phyloP scores from a whole-genome alignment of 164 flowering plant genomes.

The Stephania japonica region DNA sequence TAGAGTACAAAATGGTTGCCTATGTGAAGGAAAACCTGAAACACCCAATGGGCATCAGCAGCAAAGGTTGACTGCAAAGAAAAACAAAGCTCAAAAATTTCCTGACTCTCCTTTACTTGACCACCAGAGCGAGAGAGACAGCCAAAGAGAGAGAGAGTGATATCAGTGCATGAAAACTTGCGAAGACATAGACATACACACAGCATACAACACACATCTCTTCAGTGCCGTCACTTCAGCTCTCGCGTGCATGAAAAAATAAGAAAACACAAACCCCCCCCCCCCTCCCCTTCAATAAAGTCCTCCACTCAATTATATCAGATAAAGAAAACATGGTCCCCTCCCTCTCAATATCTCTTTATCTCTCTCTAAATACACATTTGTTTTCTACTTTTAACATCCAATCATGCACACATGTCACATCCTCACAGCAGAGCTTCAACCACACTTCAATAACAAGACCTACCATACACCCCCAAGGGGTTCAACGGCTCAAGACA shows the following conservation, averaged over 20 bases:
- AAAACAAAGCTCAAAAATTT: neutral
- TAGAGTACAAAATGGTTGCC: neutral
- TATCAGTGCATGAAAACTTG: neutral
- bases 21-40: neutral
- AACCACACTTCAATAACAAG: too few species aligned
- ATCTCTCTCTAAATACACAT: neutral
- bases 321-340: slow-evolving; percentile 1
- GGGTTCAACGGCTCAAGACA: too few species aligned
- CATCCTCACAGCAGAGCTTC: neutral
- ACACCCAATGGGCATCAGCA: neutral
- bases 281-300: neutral
- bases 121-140: neutral
- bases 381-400: neutral
- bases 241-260: slow-evolving; percentile 2
- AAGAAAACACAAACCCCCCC: neutral
- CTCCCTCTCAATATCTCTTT: neutral
- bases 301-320: neutral
- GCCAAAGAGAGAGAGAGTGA: neutral
- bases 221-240: slow-evolving; percentile 4
- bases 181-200: neutral
- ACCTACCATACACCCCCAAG: neutral
- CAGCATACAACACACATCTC: neutral
- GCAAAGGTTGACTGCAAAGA: slow-evolving; percentile 3
- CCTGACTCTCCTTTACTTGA: neutral
- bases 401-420: neutral